A percentile compares a stretch with the other conserved stretches of the same genome.
Conservation (phyloP, 2,329 filamentous ascomycete genomes). For the Ilyonectria sp. region DNA sequence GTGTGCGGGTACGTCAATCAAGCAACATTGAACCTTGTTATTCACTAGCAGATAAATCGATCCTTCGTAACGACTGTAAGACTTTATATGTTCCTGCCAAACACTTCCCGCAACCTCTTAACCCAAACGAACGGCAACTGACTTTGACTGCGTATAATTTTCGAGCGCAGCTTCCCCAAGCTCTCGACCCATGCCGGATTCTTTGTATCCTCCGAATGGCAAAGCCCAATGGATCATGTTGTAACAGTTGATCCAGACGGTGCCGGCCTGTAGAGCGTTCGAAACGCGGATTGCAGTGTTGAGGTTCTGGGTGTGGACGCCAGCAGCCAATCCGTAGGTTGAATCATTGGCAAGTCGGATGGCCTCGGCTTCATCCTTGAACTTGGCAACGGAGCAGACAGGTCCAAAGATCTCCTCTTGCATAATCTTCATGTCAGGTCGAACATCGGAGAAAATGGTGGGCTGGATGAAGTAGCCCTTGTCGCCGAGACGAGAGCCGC, state of each 20-base stretch:
- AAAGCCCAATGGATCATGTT: background rate
- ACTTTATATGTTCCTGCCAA: too few relatives aligned
- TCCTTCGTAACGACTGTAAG: too few relatives aligned
- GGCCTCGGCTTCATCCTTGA: background rate
- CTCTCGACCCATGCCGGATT: background rate
- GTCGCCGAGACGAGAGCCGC: background rate
- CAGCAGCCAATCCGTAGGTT: background rate
- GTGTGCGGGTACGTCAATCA: too few relatives aligned
- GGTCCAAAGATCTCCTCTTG: slow-evolving; percentile 11
- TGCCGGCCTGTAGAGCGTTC: background rate
- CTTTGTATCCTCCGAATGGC: background rate
- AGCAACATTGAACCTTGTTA: too few relatives aligned
- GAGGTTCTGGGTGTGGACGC: slow-evolving; percentile 1
- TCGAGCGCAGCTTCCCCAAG: background rate
- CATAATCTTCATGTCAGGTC: slow-evolving; percentile 10
- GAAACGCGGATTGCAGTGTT: background rate
- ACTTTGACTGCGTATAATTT: background rate
- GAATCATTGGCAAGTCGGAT: background rate
- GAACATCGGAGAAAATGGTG: background rate
- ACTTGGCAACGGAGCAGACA: background rate
- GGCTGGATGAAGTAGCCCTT: slow-evolving; percentile 9
- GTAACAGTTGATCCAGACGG: background rate
- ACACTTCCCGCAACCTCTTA: too few relatives aligned
- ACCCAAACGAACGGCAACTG: background rate
- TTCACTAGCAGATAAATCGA: too few relatives aligned